These are phyloP conservation scores for Hydnum rufescens DNA, from an alignment of 768 basidiomycete species.

Conservation along the genomic window DNA sequence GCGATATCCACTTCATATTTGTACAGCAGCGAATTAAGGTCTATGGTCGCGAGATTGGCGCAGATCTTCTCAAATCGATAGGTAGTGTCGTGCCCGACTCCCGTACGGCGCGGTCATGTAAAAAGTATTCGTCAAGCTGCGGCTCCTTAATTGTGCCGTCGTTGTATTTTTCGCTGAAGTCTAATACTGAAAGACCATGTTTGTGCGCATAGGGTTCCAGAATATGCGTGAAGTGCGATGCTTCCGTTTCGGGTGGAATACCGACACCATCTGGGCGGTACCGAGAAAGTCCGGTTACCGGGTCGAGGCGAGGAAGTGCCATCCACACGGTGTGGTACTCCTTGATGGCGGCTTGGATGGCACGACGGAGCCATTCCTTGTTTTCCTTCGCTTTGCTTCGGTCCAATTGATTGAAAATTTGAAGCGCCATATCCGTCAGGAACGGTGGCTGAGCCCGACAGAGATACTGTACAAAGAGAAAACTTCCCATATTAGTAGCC, in stretches of 20 bases:
- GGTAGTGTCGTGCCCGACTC: constrained; percentile 90
- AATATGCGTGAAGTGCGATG: constrained; percentile 93
- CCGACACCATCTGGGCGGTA: constrained; percentile 87
- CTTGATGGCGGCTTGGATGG: constrained; percentile 94
- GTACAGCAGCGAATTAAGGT: constrained; percentile 87
- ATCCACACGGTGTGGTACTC: constrained; percentile 99
- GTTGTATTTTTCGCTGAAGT: constrained; percentile 95
- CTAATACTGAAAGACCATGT: constrained; percentile 79
- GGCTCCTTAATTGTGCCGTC: constrained; percentile 67
- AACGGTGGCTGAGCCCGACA: constrained; percentile 95
- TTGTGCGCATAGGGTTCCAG: constrained; percentile 87
- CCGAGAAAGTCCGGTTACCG: constrained; percentile 82
- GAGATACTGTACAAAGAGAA: constrained; percentile 44
- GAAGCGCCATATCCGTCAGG: constrained; percentile 95
- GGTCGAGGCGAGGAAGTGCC: constrained; percentile 82
- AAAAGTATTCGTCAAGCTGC: constrained; percentile 85
- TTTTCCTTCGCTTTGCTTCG: constrained; percentile 62
- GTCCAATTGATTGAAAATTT: constrained; percentile 93
- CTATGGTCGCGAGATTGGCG: constrained; percentile 90
- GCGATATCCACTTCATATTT: constrained; percentile 99
- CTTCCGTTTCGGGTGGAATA: constrained; percentile 97
- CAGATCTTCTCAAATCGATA: constrained; percentile 97
- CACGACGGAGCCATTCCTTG: constrained; percentile 81
- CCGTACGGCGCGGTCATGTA: constrained; percentile 89
- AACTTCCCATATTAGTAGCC: neutral